Evolutionary conservation across 2,329 filamentous ascomycete species (phyloP).

Genomic region (Aspergillus sp.): DNA sequence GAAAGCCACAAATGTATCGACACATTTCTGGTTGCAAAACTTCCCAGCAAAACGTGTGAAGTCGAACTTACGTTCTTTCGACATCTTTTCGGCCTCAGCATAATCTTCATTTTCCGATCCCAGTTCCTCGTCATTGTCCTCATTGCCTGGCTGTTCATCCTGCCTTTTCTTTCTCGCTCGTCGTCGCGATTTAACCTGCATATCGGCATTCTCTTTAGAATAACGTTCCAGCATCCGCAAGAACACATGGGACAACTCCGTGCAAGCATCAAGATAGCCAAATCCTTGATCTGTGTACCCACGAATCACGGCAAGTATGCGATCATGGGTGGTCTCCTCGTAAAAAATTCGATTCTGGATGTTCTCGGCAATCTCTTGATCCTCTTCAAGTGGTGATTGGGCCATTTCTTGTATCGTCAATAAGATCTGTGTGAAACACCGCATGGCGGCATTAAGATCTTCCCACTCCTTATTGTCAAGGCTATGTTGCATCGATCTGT

Average conservation of each 20-base stretch:
- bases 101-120: constrained; percentile 73
- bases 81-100: constrained; percentile 66
- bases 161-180: constrained; percentile 70
- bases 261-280: constrained; percentile 87
- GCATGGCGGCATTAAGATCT: constrained; percentile 82
- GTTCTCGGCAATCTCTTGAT: constrained; percentile 97
- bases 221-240: constrained; percentile 88
- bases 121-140: constrained; percentile 52
- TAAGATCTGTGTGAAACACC: constrained; percentile 91
- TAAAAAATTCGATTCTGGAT: constrained; percentile 98
- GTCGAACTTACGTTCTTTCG: constrained; percentile 88
- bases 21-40: constrained; percentile 79
- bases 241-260: constrained; percentile 88
- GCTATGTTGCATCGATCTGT: constrained; percentile 74
- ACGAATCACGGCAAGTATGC: constrained; percentile 74
- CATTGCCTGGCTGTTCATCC: constrained; percentile 33
- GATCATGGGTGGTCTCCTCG: constrained; percentile 90
- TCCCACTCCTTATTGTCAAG: constrained; percentile 84
- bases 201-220: constrained; percentile 89
- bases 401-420: constrained; percentile 92
- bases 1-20: constrained; percentile 85
- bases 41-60: constrained; percentile 79
- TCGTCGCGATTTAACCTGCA: constrained; percentile 84
- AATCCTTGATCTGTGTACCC: constrained; percentile 94
- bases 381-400: constrained; percentile 79